Percentiles rank a stretch among this genome's conserved stretches.
These are phyloP conservation scores for Thielaviopsis euricoi DNA, from an alignment of 2,329 filamentous ascomycete genomes.

Conservation along the genomic window DNA sequence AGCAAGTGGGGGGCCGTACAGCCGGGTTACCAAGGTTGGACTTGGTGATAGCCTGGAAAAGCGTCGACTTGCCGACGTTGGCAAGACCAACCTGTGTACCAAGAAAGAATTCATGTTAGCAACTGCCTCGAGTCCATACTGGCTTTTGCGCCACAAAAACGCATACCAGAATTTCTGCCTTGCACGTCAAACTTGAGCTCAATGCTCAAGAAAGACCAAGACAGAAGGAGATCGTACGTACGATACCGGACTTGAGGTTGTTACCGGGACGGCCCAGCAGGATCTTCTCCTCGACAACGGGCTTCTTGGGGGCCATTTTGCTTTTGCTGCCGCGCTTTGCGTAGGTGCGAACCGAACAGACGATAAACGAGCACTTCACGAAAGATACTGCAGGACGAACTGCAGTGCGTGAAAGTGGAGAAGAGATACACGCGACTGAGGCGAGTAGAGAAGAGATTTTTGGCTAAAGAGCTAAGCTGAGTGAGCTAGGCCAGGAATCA, in stretches of 20 bases:
- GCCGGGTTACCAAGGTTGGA: constrained; percentile 93
- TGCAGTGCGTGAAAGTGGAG: constrained; percentile 38
- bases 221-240: constrained; percentile 27
- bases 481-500: constrained; percentile 4
- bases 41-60: constrained; percentile 99
- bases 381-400: constrained; percentile 43
- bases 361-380: constrained; percentile 8
- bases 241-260: constrained; percentile 98
- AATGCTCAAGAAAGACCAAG: background rate
- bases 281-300: constrained; percentile 83
- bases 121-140: background rate
- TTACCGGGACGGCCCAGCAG: constrained; percentile 91
- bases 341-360: constrained; percentile 36
- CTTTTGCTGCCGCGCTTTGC: constrained; percentile 33
- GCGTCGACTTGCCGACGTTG: constrained; percentile 97
- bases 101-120: background rate
- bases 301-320: constrained; percentile 95
- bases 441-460: constrained; percentile 16
- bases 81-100: constrained; percentile 74
- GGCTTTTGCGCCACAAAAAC: background rate
- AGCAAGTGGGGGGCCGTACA: constrained; percentile 36
- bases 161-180: background rate
- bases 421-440: constrained; percentile 37
- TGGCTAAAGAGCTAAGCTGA: constrained; percentile 1
- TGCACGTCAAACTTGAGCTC: background rate